Evolutionary conservation across 1,284 basidiomycete genomes (phyloP), one percentile per base, ranked within the genome.

Genomic region (Leccinum angustisporum): DNA sequence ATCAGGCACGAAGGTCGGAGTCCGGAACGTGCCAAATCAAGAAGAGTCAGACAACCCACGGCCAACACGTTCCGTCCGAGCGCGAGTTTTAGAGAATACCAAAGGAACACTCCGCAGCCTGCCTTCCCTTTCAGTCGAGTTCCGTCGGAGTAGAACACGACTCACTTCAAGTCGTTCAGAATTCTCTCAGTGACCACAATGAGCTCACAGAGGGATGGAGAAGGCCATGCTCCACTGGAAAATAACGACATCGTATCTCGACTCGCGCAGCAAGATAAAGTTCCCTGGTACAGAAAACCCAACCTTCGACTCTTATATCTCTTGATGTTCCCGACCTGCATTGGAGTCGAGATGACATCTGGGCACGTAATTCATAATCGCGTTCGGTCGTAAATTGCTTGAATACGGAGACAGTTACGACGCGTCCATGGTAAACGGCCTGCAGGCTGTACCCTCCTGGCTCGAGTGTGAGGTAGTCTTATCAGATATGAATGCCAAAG

Each of bases 271-370:
- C 76, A 80, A 57, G 84, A 86, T 68, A 77, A 71, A 50, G 76
- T 75, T 5, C 81, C 83, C 55, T 86, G 85, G 85, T 86, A 85
- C n/a, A 43, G 40, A 18, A 43, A 43, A 43, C 40, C 40, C 10
- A 43, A 43, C 40, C 40, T 43, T 11, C 40, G 40, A 43, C 40
- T 43, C 40, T 43, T 43, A 43, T 43, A 43, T 43, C 9, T 43
- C 40, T 18, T 85, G 58, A 76, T 86, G 68, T 73, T 83, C 63
- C 84, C 84, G 27, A 84, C 84, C 51, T 85, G 83, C 68, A 80
- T 86, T 33, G 85, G 83, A 33, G 84, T 85, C 16, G 84, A 86
- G 68, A 84, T 85, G 83, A 86, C 84, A 1, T 82, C 80, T 67
- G 84, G 84, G 83, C 83, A 61, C 61, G 80, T 43, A 70, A 10